Percentiles rank a stretch among this genome's conserved stretches.
These are phyloP conservation scores for Hypoxylon sp. DNA, from an alignment of 2,329 filamentous ascomycete species.

Conservation along the genomic window DNA sequence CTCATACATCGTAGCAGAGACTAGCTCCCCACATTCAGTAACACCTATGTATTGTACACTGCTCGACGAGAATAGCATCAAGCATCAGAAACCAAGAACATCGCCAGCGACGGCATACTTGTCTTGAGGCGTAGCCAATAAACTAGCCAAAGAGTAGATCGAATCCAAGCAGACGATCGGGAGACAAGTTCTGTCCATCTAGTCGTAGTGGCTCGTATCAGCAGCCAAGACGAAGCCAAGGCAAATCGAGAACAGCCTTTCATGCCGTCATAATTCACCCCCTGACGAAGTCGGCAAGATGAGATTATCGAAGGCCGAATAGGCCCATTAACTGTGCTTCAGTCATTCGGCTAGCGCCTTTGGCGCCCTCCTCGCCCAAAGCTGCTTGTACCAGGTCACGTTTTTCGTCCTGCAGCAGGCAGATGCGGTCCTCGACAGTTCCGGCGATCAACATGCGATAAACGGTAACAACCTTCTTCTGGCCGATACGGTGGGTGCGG, in stretches of 20 bases:
- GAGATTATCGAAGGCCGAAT: constrained; percentile 35
- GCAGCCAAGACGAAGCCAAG: constrained; percentile 22
- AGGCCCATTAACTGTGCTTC: constrained; percentile 40
- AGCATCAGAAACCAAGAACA: neutral
- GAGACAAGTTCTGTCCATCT: neutral
- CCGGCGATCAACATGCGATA: constrained; percentile 76
- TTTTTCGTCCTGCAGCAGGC: constrained; percentile 78
- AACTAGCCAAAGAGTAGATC: constrained; percentile 1
- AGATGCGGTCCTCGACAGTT: constrained; percentile 82
- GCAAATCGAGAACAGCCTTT: constrained; percentile 1
- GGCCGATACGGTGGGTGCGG: constrained; percentile 83
- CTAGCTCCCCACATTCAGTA: constrained; percentile 3
- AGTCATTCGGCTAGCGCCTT: constrained; percentile 31
- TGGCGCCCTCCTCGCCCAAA: constrained; percentile 46
- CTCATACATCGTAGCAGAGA: neutral
- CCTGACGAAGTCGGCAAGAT: neutral
- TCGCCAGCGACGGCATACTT: constrained; percentile 1
- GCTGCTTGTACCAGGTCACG: constrained; percentile 67
- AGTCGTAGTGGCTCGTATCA: neutral
- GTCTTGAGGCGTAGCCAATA: constrained; percentile 11
- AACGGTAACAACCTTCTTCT: constrained; percentile 73
- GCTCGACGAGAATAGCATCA: constrained; percentile 23
- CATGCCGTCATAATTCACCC: neutral
- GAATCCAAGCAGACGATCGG: constrained; percentile 1
- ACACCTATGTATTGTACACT: constrained; percentile 6